Evolutionary conservation across 768 basidiomycete genomes (phyloP), one percentile per base, ranked within the genome.

Genomic region (Goffeauzyma gilvescens): DNA sequence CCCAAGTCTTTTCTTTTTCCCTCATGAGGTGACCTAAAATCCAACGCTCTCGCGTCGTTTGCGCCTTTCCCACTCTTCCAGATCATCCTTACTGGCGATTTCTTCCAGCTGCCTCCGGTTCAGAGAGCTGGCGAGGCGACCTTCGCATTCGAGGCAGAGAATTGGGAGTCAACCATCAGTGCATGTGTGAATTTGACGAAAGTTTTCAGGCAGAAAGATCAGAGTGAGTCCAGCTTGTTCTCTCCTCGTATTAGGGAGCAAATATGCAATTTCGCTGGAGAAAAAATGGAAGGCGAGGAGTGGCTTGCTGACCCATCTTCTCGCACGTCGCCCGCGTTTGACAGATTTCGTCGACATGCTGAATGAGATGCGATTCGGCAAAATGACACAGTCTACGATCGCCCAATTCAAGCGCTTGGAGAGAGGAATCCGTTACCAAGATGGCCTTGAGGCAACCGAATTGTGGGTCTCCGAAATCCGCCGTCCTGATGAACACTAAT

Each of bases 61-160:
- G n/a, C n/a, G n/a, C n/a, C n/a, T n/a, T n/a, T n/a, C n/a, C n/a
- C 24, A 4, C 68, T 72, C 10, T 67, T 66, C n/a, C 57, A 86
- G 81, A 65, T 95, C 30, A 70, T 96, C 46, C 78, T 95, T 18
- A 90, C 87, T 1, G 93, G 93, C 6, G 93, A 98, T 59, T 96
- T 96, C 67, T 95, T 96, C 67, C 90, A 98, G 60, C 73, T 98
- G 4, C 93, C 93, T 0, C 93, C 93, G 2, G 87, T 96, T 0
- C 68, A 69, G 6, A 87, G 78, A 59, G 69, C 71, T 20, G 56
- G 57, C n/a, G 50, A 64, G 40, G 74, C 81, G 32, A 84, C 78
- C 55, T 96, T 95, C 54, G 85, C 84, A 1, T 98, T 98, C 56
- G 87, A 98, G 55, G 87, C 86, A 0, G 65, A 72, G 14, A 62